A percentile compares a stretch with the other conserved stretches of the same genome.
Evolutionary conservation across 495 filamentous ascomycete genomes (phyloP).

Genomic region (Staphylotrichum tortipilum): DNA sequence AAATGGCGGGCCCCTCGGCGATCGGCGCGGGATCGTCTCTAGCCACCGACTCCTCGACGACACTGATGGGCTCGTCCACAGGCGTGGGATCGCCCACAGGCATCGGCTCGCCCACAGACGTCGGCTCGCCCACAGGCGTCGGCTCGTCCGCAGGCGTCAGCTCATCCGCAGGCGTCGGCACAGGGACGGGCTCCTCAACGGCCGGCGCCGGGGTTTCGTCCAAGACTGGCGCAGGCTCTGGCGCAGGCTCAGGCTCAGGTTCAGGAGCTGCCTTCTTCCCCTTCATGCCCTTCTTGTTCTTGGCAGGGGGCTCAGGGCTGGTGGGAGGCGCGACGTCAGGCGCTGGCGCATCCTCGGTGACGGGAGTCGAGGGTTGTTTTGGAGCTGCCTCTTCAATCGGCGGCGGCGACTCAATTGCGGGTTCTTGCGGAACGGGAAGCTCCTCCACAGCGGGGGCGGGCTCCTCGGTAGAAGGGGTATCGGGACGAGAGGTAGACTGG

Average conservation of each 20-base stretch:
- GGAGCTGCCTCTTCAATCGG: neutral
- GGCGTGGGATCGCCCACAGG: too few relatives aligned
- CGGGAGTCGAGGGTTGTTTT: neutral
- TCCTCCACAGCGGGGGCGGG: neutral
- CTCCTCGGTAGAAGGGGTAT: constrained; percentile 4
- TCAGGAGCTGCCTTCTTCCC: neutral
- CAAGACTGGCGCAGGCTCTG: neutral
- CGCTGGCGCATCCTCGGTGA: neutral
- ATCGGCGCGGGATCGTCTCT: neutral
- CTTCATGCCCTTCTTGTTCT: constrained; percentile 1
- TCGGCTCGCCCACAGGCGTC: too few relatives aligned
- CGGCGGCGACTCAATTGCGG: neutral
- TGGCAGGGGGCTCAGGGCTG: neutral
- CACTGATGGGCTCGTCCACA: neutral
- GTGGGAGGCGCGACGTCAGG: neutral
- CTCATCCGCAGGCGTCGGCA: too few relatives aligned
- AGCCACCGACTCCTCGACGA: neutral
- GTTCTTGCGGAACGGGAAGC: neutral
- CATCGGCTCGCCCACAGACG: neutral
- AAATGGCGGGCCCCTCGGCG: neutral
- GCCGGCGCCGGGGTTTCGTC: neutral
- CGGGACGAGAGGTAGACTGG: constrained; percentile 10
- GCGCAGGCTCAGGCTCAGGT: neutral
- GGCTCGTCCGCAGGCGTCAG: too few relatives aligned
- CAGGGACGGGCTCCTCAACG: neutral